A percentile compares a stretch with the other conserved stretches of the same genome.
phyloP scores from a whole-genome alignment of 2,329 filamentous ascomycete genomes.

The Fusarium longipes region DNA sequence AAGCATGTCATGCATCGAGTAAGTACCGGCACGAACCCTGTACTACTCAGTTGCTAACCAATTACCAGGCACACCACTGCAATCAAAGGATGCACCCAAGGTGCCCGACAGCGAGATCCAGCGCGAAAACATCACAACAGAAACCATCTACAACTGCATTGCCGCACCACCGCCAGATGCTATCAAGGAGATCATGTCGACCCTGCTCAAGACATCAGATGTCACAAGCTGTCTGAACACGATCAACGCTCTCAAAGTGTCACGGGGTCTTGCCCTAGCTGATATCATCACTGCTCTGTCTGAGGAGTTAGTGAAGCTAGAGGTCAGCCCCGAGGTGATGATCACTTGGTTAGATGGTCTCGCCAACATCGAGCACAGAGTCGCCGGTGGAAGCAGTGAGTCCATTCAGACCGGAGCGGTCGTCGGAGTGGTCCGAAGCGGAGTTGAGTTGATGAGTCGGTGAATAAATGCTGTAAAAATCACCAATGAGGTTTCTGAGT shows the following conservation, averaged over 20 bases:
- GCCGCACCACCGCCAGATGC: slow-evolving; percentile 93
- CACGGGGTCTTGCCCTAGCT: slow-evolving; percentile 87
- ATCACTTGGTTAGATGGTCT: slow-evolving; percentile 92
- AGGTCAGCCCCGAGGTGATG: slow-evolving; percentile 87
- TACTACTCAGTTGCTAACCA: slow-evolving; percentile 10
- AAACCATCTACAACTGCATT: slow-evolving; percentile 97
- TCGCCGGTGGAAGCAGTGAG: slow-evolving; percentile 90
- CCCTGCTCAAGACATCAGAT: slow-evolving; percentile 84
- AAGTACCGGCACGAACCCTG: slow-evolving; percentile 49
- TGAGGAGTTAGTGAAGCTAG: slow-evolving; percentile 83
- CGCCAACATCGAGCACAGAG: slow-evolving; percentile 90
- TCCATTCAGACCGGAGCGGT: slow-evolving; percentile 90
- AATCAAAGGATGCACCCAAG: slow-evolving; percentile 68
- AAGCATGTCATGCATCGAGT: slow-evolving; percentile 96
- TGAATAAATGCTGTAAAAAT: slow-evolving; percentile 23
- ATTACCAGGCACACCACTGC: slow-evolving; percentile 72
- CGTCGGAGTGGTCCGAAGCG: slow-evolving; percentile 87
- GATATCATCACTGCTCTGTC: slow-evolving; percentile 91
- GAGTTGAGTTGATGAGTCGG: slow-evolving; percentile 75
- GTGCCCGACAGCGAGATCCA: slow-evolving; percentile 72
- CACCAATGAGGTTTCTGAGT: neutral
- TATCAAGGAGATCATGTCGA: slow-evolving; percentile 84
- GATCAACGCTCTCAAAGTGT: slow-evolving; percentile 86
- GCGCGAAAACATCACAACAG: slow-evolving; percentile 83
- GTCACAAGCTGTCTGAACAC: slow-evolving; percentile 90